Base-by-base conservation (phyloP, 768 basidiomycete species). In the Amanita rimosa region DNA sequence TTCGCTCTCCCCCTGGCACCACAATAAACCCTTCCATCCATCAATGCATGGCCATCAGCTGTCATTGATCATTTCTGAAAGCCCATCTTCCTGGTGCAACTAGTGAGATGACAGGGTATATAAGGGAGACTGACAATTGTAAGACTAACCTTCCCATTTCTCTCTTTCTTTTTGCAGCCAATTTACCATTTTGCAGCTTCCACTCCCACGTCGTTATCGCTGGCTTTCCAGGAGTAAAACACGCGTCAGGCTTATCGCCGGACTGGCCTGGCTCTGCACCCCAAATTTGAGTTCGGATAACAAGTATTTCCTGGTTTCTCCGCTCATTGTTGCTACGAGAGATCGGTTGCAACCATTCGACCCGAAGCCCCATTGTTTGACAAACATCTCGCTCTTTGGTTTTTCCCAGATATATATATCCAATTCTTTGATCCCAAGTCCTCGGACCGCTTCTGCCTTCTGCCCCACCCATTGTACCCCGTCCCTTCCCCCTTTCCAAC, bases 371-470 rank as follows among this genome's bases (percentile, higher is more conserved):
- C 24, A 43, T 27, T 14, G 29, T 43, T 27, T 21, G 37, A 38
- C 17, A 37, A 37, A 37, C 36, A 37, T 26, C 14, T 3, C 17
- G 6, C 21, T 21, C 21, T 39, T 35, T 47, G 35, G 24, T 24
- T 36, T 47, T 38, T 34, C 35, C 35, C 26, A 22, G 46, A 19
- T 47, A 47, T 35, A 37, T 22, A 47, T 37, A 36, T 47, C 27
- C 34, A 5, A 14, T 3, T 34, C 46, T 13, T 47, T 22, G 21
- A 14, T 35, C 16, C 46, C 21, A 19, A 9, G n/a, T 22, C 46
- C 34, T 47, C 33, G 45, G 45, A 35, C 37, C 24, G 45, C 45
- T 46, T 46, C 34, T 27, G 34, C 35, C 46, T 21, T 47, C 46
- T 26, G 38, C 26, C 22, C n/a, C 22, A 24, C 22, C 7, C 27